Evolutionary conservation across 2,329 filamentous ascomycete species (phyloP).

Genomic region (Ceratocystiopsis sp.): DNA sequence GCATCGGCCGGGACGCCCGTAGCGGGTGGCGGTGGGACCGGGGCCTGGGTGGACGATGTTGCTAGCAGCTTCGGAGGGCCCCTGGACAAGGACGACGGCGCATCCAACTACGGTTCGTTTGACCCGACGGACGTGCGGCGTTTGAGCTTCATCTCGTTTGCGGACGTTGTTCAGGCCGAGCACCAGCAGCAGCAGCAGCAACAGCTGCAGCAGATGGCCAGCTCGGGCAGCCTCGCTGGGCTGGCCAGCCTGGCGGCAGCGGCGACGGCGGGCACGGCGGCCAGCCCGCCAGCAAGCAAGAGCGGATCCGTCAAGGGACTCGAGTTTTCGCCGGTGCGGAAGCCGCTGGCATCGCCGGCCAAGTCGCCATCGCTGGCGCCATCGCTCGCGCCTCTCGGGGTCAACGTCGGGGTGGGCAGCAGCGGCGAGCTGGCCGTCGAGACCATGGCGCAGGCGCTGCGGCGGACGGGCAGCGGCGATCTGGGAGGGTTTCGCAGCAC

Average conservation of each 20-base stretch:
- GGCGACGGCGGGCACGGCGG: slow-evolving; percentile 29
- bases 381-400: slow-evolving; percentile 9
- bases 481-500: slow-evolving; percentile 40
- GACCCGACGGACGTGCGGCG: slow-evolving; percentile 66
- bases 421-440: slow-evolving; percentile 66
- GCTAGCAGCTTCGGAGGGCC: slow-evolving; percentile 26
- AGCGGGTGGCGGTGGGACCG: slow-evolving; percentile 15
- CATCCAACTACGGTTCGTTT: slow-evolving; percentile 60
- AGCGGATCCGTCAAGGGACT: slow-evolving; percentile 55
- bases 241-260: slow-evolving; percentile 41
- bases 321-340: slow-evolving; percentile 49
- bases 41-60: slow-evolving; percentile 41
- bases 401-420: background rate
- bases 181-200: slow-evolving; percentile 24
- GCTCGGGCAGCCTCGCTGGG: slow-evolving; percentile 40
- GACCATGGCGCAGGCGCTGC: slow-evolving; percentile 81
- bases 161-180: slow-evolving; percentile 80
- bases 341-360: slow-evolving; percentile 43
- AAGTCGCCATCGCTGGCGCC: slow-evolving; percentile 9
- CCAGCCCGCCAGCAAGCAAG: slow-evolving; percentile 61
- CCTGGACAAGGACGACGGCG: slow-evolving; percentile 37
- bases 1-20: slow-evolving; percentile 8
- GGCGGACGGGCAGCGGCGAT: slow-evolving; percentile 73
- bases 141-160: slow-evolving; percentile 90
- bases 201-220: slow-evolving; percentile 2